Evolutionary conservation across 163 green algal species (phyloP).

Genomic region (Chlamydomonas reinhardtii): DNA sequence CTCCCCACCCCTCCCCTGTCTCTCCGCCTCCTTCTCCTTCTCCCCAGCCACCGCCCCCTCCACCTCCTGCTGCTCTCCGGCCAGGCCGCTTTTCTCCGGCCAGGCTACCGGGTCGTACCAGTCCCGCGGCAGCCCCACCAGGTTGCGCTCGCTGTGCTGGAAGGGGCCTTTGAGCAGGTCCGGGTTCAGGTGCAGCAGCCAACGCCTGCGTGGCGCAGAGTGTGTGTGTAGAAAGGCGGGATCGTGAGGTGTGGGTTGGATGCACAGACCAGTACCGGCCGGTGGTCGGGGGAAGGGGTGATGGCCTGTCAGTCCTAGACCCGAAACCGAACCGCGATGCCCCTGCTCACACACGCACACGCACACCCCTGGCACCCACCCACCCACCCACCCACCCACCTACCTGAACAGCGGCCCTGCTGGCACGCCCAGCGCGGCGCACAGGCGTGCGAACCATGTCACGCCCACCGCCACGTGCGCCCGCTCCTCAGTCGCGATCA

Average conservation of each 20-base stretch:
- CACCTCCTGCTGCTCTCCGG: not conserved
- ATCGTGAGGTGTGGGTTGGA: no score
- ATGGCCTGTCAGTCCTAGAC: no score
- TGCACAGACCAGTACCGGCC: no score
- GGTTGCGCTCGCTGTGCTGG: constrained; percentile 75
- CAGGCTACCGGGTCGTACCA: constrained; percentile 70
- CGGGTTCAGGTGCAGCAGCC: constrained; percentile 68
- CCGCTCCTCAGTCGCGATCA: constrained; percentile 78
- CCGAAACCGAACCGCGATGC: no score
- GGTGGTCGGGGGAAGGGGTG: no score
- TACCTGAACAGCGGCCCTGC: constrained; percentile 4
- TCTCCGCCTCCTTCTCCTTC: no score
- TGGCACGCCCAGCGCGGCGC: constrained; percentile 23
- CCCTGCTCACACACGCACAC: no score
- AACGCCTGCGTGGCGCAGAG: constrained; percentile 18
- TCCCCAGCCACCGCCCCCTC: no score
- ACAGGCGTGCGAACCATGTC: constrained; percentile 54
- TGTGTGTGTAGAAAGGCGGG: no score
- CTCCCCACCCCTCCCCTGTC: not conserved
- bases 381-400: constrained; percentile 52
- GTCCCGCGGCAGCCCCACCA: constrained; percentile 72
- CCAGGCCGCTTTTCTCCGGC: not conserved
- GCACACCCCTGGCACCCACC: no score
- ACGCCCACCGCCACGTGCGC: constrained; percentile 57
- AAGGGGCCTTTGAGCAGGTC: constrained; percentile 80